Percentiles rank a stretch among this genome's conserved stretches.
Conservation (phyloP, 2,329 filamentous ascomycete species). For the Fusarium ramigenum region DNA sequence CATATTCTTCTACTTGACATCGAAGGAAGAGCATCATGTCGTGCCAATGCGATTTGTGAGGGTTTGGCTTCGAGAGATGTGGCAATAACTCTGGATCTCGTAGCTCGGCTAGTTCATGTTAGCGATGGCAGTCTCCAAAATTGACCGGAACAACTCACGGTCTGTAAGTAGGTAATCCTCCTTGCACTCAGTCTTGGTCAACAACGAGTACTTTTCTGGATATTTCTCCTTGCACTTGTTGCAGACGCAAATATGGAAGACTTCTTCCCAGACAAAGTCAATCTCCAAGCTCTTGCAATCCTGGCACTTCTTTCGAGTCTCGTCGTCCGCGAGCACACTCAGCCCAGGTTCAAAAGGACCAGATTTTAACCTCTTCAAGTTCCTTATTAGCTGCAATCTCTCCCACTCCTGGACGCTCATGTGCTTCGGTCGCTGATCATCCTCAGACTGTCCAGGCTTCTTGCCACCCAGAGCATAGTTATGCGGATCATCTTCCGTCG, state of each 20-base stretch:
- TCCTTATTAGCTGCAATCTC: slow-evolving; percentile 76
- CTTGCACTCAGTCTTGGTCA: slow-evolving; percentile 96
- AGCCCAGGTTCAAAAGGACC: slow-evolving; percentile 91
- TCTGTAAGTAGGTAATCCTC: slow-evolving; percentile 97
- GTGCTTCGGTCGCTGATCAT: slow-evolving; percentile 76
- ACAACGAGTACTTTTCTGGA: slow-evolving; percentile 91
- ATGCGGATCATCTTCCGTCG: slow-evolving; percentile 88
- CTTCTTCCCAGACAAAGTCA: slow-evolving; percentile 93
- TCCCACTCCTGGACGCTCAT: slow-evolving; percentile 97
- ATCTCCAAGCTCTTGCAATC: slow-evolving; percentile 89
- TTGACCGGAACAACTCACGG: slow-evolving; percentile 61
- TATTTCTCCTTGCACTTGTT: slow-evolving; percentile 85
- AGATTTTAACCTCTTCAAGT: slow-evolving; percentile 75
- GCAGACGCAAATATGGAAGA: slow-evolving; percentile 81
- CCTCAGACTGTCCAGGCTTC: slow-evolving; percentile 49
- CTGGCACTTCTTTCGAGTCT: slow-evolving; percentile 76
- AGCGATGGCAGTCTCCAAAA: not conserved
- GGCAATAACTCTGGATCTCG: slow-evolving; percentile 87
- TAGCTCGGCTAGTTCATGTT: slow-evolving; percentile 73
- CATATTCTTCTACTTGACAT: slow-evolving; percentile 94
- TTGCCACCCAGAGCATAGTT: slow-evolving; percentile 74
- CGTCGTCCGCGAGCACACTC: slow-evolving; percentile 73
- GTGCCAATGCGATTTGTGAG: slow-evolving; percentile 95
- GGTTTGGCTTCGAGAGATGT: slow-evolving; percentile 89
- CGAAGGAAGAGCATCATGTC: slow-evolving; percentile 98